Evolutionary conservation across 1,284 basidiomycete species (phyloP), one percentile per base, ranked within the genome.

Genomic region (Megacollybia platyphylla): DNA sequence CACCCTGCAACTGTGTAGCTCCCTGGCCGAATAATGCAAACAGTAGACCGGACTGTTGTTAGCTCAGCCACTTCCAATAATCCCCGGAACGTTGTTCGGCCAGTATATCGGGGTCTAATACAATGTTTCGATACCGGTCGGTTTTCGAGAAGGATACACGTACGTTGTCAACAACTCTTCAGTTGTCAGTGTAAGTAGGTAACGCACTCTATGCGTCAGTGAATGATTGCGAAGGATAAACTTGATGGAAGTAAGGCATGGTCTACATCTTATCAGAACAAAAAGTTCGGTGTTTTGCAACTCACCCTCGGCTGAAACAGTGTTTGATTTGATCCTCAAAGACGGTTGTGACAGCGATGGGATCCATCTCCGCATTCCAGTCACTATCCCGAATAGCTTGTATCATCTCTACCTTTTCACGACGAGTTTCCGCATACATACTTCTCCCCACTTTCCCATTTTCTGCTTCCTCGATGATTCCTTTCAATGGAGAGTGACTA

Each of bases 341-440:
- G 44, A 65, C 57, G n/a, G 73, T 49, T 2, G 59, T 55, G 32
- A 83, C 61, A 2, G 68, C 64, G 0, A 85, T 45, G 3, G 91
- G 89, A 54, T 90, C 71, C 75, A 69, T 81, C 62, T 89, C 85
- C 27, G 56, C 54, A 48, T 89, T 90, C 77, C 87, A 86, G 54
- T 83, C 78, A 48, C 81, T 83, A 3, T 65, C 60, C 38, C 73
- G 64, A 24, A 94, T 71, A 4, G 76, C 73, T 27, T 75, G 66
- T 38, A 90, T 56, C 26, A 93, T 63, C 37, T 77, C 73, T 48
- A 61, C 60, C 52, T 78, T 76, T 57, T 90, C 77, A 40, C 81
- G 68, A 44, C 75, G 76, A 4, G 88, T 92, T 64, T 94, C 89
- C 13, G 87, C 87, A 56, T 90, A 96, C 74, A 94, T 87, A 46